Evolutionary conservation across 2,329 filamentous ascomycete species (phyloP), one percentile per base, ranked within the genome.

Genomic region (Stagonosporopsis chrysanthemi): DNA sequence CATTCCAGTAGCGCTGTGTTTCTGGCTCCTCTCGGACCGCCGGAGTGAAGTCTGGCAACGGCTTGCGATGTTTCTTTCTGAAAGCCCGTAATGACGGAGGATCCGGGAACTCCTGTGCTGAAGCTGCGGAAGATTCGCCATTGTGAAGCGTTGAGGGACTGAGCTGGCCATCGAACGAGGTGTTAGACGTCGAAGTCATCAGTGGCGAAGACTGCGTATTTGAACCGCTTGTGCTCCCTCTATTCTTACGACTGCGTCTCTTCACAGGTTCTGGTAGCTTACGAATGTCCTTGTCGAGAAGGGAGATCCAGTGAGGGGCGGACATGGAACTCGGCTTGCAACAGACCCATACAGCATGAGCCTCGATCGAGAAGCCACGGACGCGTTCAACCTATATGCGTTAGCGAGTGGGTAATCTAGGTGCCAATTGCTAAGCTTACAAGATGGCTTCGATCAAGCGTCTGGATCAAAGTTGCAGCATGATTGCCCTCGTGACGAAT

Each of bases 1-100:
- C 91, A 74, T 91, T 94, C 91, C 91, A 96, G 71, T 94, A 95
- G 47, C 74, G 58, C 31, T 58, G 58, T 28, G 59, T 45, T 31
- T 65, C 61, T 1, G 62, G 59, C 33, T 67, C 67, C 19, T 62
- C 55, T 41, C 64, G 57, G 8, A 57, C 40, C 11, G 67, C 62
- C 1, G 69, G 61, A 3, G 65, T 60, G 33, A 71, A 65, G 11
- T 68, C 66, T 2, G 70, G 63, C 44, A 70, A 75, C 6, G 70
- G 59, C 31, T 69, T 74, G 46, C 73, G 70, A 29, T 71, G 67
- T 67, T 80, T 81, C 67, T 80, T 81, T 19, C 76, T 71, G 59
- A 79, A 81, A 6, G 77, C 75, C 35, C 73, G 75, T 7, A 80
- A 64, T 5, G 76, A 71, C 7, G 78, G 77, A 2, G 74, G 67